These are phyloP conservation scores for Theobroma grandiflorum DNA, from an alignment of 441 rosid species.

Conservation along the genomic window DNA sequence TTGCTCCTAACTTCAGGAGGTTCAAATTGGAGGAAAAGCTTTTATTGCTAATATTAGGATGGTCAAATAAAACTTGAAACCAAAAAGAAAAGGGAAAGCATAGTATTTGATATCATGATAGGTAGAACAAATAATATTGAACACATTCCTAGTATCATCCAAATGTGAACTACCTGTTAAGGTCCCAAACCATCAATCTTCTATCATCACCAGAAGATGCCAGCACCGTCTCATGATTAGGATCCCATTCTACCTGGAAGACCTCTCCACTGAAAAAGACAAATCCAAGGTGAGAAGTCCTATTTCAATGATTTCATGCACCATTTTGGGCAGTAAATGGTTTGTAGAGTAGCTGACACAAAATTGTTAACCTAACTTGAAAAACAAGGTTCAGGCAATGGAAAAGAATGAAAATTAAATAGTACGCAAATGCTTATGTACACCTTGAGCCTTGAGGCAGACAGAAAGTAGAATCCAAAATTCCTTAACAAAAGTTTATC, in stretches of 20 bases:
- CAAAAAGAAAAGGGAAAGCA: background rate
- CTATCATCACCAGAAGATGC: constrained; percentile 93
- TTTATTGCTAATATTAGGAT: background rate
- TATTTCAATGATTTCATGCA: constrained; percentile 13
- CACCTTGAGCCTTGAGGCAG: constrained; percentile 13
- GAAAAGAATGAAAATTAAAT: background rate
- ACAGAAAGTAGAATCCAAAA: background rate
- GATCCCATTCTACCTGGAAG: constrained; percentile 96
- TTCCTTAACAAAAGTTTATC: background rate
- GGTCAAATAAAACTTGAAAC: background rate
- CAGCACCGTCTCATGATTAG: constrained; percentile 86
- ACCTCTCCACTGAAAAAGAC: constrained; percentile 74
- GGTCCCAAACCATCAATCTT: constrained; percentile 92
- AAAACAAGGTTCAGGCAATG: background rate
- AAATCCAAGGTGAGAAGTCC: constrained; percentile 24
- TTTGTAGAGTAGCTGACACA: background rate
- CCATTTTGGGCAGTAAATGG: background rate
- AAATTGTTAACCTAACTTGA: background rate
- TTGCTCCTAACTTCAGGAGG: background rate
- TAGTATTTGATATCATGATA: too few species aligned
- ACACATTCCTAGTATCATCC: background rate
- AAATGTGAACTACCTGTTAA: constrained; percentile 64
- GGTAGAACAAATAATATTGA: background rate
- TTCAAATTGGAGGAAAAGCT: background rate
- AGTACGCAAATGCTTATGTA: background rate